Base-by-base conservation (phyloP, 192 early-diverging fungal genomes). In the Coemansia sp. region DNA sequence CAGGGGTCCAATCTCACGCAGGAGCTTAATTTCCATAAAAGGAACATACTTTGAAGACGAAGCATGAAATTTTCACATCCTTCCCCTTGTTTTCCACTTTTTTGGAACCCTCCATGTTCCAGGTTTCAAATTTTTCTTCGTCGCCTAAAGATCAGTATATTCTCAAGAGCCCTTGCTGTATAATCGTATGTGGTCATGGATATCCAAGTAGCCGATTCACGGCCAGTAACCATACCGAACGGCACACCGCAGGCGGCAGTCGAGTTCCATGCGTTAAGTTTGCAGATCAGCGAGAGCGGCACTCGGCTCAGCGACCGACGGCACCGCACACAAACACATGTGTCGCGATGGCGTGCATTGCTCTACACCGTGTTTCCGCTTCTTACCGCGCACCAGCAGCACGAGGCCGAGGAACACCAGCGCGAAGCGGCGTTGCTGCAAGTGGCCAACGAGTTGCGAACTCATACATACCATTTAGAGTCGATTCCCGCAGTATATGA, bases 261-360 rank as follows among this genome's bases (percentile, higher is more conserved):
- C 22, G 79, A 82, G 61, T 82, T 74, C 71, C 80, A 75, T 52
- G 78, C 80, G 39, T 68, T 82, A 9, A 74, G 71, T 49, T 61
- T 78, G 57, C 80, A 82, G 54, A 53, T 82, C 12, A 56, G 68
- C 24, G 70, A 74, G 19, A 49, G 16, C 48, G 48, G 20, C 19
- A 3, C 8, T 19, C 16, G n/a, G 19, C 19, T 16, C 6, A 49
- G 9, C n/a, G 41, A 20, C 37, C 24, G 53, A 12, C 49, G 26
- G 12, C 63, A 56, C 14, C 18, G 50, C 2, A 47, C 69, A 27
- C 51, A 66, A 20, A 8, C 48, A 22, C 19, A 19, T 6, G 13
- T 37, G 23, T 66, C 71, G 24, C 38, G 65, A 18, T 78, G 67
- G 73, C 69, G 62, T 26, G 57, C 57, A 47, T 2, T 75, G 20